Conservation (phyloP, 257 asterid genomes). For the Petrea volubilis region DNA sequence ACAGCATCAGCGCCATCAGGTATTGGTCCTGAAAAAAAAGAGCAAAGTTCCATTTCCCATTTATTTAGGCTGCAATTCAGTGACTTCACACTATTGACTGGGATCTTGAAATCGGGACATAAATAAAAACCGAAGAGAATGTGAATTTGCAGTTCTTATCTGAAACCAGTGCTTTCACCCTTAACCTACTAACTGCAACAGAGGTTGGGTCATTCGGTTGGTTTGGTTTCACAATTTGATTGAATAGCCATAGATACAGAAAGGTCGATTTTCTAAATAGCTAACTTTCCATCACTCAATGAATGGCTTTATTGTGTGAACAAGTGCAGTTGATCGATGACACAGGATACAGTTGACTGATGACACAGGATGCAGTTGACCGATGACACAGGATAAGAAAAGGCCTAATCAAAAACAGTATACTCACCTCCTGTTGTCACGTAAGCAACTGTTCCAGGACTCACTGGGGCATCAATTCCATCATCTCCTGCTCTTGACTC, state of each 20-base stretch:
- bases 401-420: constrained; percentile 20
- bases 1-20: constrained; percentile 96
- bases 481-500: constrained; percentile 99
- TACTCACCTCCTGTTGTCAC: constrained; percentile 92
- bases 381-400: not conserved
- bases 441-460: constrained; percentile 82
- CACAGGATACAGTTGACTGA: not conserved
- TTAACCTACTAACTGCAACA: not conserved
- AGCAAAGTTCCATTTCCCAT: not conserved
- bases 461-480: constrained; percentile 67
- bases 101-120: constrained; percentile 5
- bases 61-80: constrained; percentile 1
- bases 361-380: not conserved
- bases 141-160: not conserved
- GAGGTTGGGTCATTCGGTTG: not conserved
- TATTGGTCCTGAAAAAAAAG: constrained; percentile 70
- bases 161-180: not conserved
- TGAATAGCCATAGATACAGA: not conserved
- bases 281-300: not conserved
- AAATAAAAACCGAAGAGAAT: not conserved
- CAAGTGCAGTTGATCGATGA: not conserved
- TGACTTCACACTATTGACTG: not conserved
- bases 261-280: not conserved
- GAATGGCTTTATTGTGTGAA: not conserved
- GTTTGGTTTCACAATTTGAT: not conserved